Percentiles rank a stretch among this genome's conserved stretches.
phyloP scores from a whole-genome alignment of 768 basidiomycete genomes.

The Hortiboletus campestris region DNA sequence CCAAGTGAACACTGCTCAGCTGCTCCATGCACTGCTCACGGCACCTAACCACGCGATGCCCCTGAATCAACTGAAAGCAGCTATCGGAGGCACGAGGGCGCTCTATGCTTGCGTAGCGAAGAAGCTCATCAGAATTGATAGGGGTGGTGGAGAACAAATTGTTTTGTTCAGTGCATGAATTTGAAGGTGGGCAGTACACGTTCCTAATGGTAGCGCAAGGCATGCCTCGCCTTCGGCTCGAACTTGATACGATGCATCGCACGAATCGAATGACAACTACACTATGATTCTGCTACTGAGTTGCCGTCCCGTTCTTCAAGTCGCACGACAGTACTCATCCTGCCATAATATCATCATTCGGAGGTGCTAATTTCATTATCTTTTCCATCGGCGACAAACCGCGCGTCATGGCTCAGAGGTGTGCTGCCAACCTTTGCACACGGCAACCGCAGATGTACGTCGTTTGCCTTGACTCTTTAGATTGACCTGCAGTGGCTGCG shows the following conservation, averaged over 20 bases:
- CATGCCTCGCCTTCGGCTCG: neutral
- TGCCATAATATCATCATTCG: neutral
- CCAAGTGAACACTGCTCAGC: slow-evolving; percentile 67
- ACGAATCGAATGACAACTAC: no score
- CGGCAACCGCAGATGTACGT: neutral
- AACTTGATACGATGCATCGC: no score
- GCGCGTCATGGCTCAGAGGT: neutral
- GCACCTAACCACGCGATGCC: slow-evolving; percentile 56
- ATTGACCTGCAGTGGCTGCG: neutral
- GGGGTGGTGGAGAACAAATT: slow-evolving; percentile 70
- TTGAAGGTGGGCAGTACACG: neutral
- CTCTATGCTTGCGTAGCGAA: slow-evolving; percentile 82
- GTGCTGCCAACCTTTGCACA: neutral
- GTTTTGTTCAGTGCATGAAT: slow-evolving; percentile 61
- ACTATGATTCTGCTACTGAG: no score
- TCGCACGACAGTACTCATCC: neutral
- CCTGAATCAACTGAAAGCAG: slow-evolving; percentile 60
- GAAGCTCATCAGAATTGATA: slow-evolving; percentile 71
- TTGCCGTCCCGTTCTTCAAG: neutral
- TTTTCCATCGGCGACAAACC: neutral
- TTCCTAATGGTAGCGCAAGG: neutral
- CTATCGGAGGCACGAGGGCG: slow-evolving; percentile 58
- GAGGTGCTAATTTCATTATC: neutral
- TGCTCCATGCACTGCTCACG: slow-evolving; percentile 58
- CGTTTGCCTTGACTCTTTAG: neutral